phyloP scores from a whole-genome alignment of 257 asterid species.

The Solanum neorickii region DNA sequence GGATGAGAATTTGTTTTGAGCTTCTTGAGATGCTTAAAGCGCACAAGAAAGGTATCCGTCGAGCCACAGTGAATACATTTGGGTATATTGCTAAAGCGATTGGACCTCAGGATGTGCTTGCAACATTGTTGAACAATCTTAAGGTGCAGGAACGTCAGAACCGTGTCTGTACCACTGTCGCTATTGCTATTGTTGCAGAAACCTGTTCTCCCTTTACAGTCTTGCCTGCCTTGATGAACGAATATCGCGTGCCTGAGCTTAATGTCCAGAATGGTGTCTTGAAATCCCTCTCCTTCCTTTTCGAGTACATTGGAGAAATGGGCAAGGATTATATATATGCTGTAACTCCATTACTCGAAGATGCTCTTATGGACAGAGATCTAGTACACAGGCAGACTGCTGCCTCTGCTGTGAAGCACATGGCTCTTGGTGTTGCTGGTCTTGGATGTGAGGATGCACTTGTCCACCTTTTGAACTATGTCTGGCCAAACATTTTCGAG shows the following conservation, averaged over 20 bases:
- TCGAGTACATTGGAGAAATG: constrained; percentile 89
- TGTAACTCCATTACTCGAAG: constrained; percentile 81
- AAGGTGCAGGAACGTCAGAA: constrained; percentile 92
- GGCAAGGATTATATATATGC: constrained; percentile 91
- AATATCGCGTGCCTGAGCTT: constrained; percentile 83
- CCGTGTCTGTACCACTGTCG: constrained; percentile 93
- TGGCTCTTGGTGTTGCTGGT: constrained; percentile 89
- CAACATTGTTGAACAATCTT: constrained; percentile 74
- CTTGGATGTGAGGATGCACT: constrained; percentile 88
- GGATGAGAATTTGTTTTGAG: constrained; percentile 95
- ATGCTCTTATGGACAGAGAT: constrained; percentile 89
- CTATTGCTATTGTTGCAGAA: constrained; percentile 93
- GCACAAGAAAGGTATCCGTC: constrained; percentile 87
- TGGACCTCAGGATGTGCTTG: constrained; percentile 87
- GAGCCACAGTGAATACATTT: constrained; percentile 84
- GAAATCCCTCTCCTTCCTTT: constrained; percentile 74
- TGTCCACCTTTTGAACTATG: constrained; percentile 65
- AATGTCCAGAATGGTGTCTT: constrained; percentile 88
- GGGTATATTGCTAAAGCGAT: constrained; percentile 89
- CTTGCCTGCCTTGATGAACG: constrained; percentile 82
- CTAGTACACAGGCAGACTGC: constrained; percentile 83
- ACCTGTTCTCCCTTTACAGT: constrained; percentile 88
- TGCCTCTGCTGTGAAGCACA: constrained; percentile 85
- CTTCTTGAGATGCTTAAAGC: constrained; percentile 95
- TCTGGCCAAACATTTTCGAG: constrained; percentile 89